Conservation (phyloP, 495 filamentous ascomycete genomes). For the Talaromyces nanjingensis region DNA sequence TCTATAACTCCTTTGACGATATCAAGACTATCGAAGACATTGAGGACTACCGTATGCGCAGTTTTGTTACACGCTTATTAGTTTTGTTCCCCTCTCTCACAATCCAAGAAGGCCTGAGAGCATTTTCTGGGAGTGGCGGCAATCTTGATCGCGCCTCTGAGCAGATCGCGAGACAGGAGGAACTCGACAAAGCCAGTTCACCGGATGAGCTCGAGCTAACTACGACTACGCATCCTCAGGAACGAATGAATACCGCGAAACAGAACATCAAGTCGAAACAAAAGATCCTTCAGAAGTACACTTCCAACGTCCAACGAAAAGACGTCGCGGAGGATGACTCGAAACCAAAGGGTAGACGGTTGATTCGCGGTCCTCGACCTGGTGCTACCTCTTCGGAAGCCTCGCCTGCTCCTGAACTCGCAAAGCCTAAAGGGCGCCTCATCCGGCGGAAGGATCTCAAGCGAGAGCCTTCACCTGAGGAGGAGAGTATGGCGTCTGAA, state of each 20-base stretch:
- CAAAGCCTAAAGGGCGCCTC: slow-evolving; percentile 45
- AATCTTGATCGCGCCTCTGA: slow-evolving; percentile 56
- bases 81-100: slow-evolving; percentile 44
- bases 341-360: slow-evolving; percentile 25
- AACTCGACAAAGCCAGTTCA: slow-evolving; percentile 18
- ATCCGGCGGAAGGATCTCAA: slow-evolving; percentile 48
- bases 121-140: slow-evolving; percentile 43
- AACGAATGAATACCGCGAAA: slow-evolving; percentile 33
- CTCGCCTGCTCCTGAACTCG: slow-evolving; percentile 17
- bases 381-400: slow-evolving; percentile 15
- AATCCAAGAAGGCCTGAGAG: slow-evolving; percentile 43
- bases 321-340: slow-evolving; percentile 15
- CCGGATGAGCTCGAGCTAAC: slow-evolving; percentile 39
- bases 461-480: slow-evolving; percentile 34
- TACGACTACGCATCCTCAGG: slow-evolving; percentile 8
- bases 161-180: slow-evolving; percentile 28
- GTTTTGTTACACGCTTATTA: slow-evolving; percentile 50
- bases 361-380: slow-evolving; percentile 33
- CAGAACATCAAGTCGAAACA: slow-evolving; percentile 53
- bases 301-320: slow-evolving; percentile 2
- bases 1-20: neutral
- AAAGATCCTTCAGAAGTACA: slow-evolving; percentile 53
- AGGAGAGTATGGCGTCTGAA: slow-evolving; percentile 36
- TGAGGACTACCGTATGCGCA: slow-evolving; percentile 39
- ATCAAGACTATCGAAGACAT: slow-evolving; percentile 45